Base-by-base conservation (phyloP, 345 rosid genomes). In the Salix koriyanagi region DNA sequence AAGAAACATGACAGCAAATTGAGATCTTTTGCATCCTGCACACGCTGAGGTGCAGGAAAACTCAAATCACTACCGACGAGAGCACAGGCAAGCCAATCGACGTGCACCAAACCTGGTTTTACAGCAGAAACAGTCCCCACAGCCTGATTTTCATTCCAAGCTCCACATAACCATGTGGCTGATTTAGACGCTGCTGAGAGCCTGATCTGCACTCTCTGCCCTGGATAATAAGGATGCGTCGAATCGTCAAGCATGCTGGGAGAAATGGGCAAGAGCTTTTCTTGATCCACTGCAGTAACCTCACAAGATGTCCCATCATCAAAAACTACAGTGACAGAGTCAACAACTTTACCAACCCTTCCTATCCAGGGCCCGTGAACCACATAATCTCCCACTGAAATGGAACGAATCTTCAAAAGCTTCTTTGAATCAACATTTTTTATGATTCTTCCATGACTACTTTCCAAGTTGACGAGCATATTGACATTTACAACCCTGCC, bases 311-410 rank as follows among this genome's bases (percentile, higher is more conserved):
- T 78, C 36, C 99, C 99, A 67, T 92, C 96, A 64, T 93, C 94
- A 69, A 92, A 90, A 70, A 86, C 74, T 52, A 96, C 60, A 46
- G 85, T 80, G 75, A 96, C 88, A 62, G 79, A 67, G 81, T 96
- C 98, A 68, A 92, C 78, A 65, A 93, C 88, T 79, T 89, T 85
- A 36, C 85, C 81, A 23, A 90, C 89, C 75, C 88, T 87, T 62
- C 99, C 99, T 19, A 96, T 79, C 99, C 99, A 96, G 64, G 91
- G 84, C 41, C 90, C 93, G 62, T 62, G 86, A 71, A 87, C 85
- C 76, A 93, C 96, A 76, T 90, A 90, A 85, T 96, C 99, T 64
- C 90, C 92, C 32, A 71, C 87, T 19, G 93, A 91, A 77, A 93
- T 81, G 61, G 94, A 85, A 21, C 89, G 83, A 41, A 91, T 84